phyloP scores from a whole-genome alignment of 176 grass and related monocot genomes.

The Rhynchospora breviuscula region DNA sequence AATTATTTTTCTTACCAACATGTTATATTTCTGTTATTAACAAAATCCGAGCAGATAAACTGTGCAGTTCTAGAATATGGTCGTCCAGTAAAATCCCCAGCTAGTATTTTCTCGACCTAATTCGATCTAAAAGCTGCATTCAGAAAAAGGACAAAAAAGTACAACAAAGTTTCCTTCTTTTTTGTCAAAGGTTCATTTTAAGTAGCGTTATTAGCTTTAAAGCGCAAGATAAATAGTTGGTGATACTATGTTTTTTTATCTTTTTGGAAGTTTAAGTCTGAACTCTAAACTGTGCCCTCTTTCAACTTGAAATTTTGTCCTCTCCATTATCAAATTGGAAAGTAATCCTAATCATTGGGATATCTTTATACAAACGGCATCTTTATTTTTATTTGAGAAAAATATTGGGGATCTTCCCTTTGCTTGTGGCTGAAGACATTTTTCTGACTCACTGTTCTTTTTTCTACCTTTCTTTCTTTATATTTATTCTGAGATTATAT shows the following conservation, averaged over 20 bases:
- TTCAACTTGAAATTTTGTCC: not conserved
- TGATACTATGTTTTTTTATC: not conserved
- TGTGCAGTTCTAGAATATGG: not conserved
- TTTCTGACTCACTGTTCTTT: not conserved
- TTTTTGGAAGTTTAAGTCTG: not conserved
- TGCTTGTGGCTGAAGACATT: constrained; percentile 7
- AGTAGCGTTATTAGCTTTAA: not conserved
- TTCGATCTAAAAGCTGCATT: not conserved
- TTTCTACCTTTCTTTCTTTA: not conserved
- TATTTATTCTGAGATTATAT: not conserved
- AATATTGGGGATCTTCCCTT: not conserved
- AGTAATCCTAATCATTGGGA: not conserved
- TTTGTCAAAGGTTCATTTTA: too few species aligned
- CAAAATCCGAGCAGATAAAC: not conserved
- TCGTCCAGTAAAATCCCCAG: not conserved
- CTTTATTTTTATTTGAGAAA: constrained; percentile 1
- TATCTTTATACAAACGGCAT: constrained; percentile 17
- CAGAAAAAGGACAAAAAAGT: not conserved
- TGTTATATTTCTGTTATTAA: not conserved
- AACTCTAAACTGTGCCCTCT: not conserved
- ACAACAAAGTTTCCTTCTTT: not conserved
- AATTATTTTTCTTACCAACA: not conserved
- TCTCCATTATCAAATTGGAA: not conserved
- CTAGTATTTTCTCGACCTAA: not conserved
- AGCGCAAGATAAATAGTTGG: not conserved